phyloP scores from a whole-genome alignment of 2,329 filamentous ascomycete species.

The Aspergillus unguis region DNA sequence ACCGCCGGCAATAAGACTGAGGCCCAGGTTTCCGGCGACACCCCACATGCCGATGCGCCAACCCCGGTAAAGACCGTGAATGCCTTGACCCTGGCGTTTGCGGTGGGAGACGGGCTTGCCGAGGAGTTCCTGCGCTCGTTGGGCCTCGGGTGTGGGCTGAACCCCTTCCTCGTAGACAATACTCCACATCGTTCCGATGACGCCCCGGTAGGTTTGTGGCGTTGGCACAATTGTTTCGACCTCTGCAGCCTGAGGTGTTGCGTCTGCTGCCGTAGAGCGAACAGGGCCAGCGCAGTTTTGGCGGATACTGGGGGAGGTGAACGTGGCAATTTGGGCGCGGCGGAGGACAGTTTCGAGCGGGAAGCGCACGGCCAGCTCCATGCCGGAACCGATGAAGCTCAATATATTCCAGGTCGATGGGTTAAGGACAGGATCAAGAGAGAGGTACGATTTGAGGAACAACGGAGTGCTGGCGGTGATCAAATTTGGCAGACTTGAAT shows the following conservation, averaged over 20 bases:
- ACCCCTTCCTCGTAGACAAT: constrained; percentile 80
- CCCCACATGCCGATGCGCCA: constrained; percentile 58
- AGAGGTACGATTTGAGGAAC: constrained; percentile 77
- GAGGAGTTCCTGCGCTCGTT: constrained; percentile 33
- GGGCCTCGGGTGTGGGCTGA: constrained; percentile 45
- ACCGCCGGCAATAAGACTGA: constrained; percentile 42
- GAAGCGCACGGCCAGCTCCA: constrained; percentile 80
- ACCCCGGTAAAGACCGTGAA: constrained; percentile 56
- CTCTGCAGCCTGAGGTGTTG: constrained; percentile 20
- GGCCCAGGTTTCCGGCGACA: constrained; percentile 54
- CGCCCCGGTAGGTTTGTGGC: constrained; percentile 72
- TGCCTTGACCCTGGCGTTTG: constrained; percentile 52
- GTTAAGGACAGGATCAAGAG: constrained; percentile 76
- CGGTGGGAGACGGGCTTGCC: constrained; percentile 37
- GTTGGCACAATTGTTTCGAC: constrained; percentile 75
- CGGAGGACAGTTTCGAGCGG: constrained; percentile 90
- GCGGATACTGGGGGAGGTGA: constrained; percentile 54
- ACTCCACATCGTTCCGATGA: constrained; percentile 85
- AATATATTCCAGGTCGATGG: constrained; percentile 78
- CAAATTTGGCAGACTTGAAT: constrained; percentile 78
- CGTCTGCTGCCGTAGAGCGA: constrained; percentile 12
- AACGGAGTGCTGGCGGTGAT: constrained; percentile 80
- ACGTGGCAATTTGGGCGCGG: constrained; percentile 75
- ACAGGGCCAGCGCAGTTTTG: constrained; percentile 29
- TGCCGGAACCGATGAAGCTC: constrained; percentile 75